phyloP scores from a whole-genome alignment of 176 grass and related monocot genomes.

The Raddia guianensis region DNA sequence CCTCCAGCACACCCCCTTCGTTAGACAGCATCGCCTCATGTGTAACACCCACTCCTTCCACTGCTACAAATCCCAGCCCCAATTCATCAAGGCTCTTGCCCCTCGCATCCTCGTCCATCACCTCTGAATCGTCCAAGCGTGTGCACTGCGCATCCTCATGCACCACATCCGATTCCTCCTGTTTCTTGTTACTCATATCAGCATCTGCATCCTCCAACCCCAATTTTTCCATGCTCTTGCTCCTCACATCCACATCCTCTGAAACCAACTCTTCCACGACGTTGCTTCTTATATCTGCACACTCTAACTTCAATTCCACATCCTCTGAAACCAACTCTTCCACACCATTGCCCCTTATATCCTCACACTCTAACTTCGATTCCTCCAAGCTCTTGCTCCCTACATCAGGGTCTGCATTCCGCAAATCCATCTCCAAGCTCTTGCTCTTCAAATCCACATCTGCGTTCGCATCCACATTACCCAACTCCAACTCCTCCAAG shows the following conservation, averaged over 20 bases:
- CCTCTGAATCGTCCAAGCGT: constrained; percentile 26
- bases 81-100: constrained; percentile 3
- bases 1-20: neutral
- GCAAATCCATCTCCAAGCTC: constrained; percentile 17
- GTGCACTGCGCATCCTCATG: constrained; percentile 22
- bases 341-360: neutral
- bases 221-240: constrained; percentile 26
- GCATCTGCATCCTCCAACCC: constrained; percentile 14
- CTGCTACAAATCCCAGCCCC: constrained; percentile 18
- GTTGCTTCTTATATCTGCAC: neutral
- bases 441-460: constrained; percentile 4
- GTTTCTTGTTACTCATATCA: neutral
- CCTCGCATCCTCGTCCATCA: neutral
- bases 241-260: constrained; percentile 37
- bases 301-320: neutral
- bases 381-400: no score
- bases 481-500: constrained; percentile 38
- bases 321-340: constrained; percentile 15
- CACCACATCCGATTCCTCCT: neutral
- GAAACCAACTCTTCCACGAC: constrained; percentile 18
- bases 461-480: neutral
- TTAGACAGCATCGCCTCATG: constrained; percentile 1
- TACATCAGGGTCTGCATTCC: no score
- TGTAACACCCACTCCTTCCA: neutral
- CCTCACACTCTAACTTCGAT: no score